Conservation (phyloP, 352 stramenopile species). For the Globisporangium nunn region DNA sequence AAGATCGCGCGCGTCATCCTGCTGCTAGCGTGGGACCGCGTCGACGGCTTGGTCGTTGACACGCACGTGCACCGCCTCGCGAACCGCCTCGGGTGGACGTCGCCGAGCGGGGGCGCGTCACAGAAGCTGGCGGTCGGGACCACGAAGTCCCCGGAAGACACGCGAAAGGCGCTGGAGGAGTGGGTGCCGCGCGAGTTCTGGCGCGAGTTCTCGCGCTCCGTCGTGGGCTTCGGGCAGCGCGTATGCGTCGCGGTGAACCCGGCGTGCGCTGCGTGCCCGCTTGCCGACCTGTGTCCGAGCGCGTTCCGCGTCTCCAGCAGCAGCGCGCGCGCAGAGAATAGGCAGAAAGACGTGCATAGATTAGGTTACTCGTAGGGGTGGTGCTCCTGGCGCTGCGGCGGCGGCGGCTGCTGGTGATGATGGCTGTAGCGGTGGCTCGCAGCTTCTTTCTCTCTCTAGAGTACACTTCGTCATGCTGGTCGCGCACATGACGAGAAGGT, state of each 20-base stretch:
- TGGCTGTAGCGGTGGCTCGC: background rate
- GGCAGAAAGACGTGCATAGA: background rate
- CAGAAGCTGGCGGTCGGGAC: slow-evolving; percentile 36
- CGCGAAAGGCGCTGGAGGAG: slow-evolving; percentile 85
- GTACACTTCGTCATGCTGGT: background rate
- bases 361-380: background rate
- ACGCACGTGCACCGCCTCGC: slow-evolving; percentile 97
- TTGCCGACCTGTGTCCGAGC: slow-evolving; percentile 55
- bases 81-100: slow-evolving; percentile 92
- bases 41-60: slow-evolving; percentile 93
- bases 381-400: background rate
- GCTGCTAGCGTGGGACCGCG: slow-evolving; percentile 84
- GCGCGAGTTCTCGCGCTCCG: slow-evolving; percentile 88
- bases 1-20: slow-evolving; percentile 98
- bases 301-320: background rate
- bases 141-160: slow-evolving; percentile 89
- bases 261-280: slow-evolving; percentile 66
- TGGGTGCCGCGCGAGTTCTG: slow-evolving; percentile 91
- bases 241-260: slow-evolving; percentile 68
- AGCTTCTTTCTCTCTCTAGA: background rate
- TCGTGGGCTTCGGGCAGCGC: slow-evolving; percentile 96
- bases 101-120: slow-evolving; percentile 70
- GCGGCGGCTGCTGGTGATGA: background rate
- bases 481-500: background rate
- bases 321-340: background rate